Base-by-base conservation (phyloP, 2,329 filamentous ascomycete species). In the Hysterium pulicare region DNA sequence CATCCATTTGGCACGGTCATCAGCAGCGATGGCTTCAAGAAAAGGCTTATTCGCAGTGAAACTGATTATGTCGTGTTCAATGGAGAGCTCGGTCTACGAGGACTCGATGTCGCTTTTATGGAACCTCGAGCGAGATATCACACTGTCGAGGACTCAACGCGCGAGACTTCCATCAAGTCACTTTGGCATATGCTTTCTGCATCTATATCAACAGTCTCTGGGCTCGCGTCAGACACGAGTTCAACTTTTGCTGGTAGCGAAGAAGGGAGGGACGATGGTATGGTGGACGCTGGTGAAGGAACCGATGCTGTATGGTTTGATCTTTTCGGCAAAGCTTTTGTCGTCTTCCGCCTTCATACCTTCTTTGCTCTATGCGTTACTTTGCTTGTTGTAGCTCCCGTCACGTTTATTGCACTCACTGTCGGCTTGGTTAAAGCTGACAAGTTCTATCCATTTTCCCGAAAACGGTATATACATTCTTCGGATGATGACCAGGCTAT, bases 171-270 rank as follows among this genome's bases (percentile, higher is more conserved):
- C n/a, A 56, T 67, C 10, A 72, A 78, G 38, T 82, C 80, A 3
- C 68, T 97, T 16, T 97, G 90, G 90, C 90, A 97, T 64, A 97
- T 98, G 93, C 75, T 98, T 28, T 94, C 88, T 28, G 84, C 84
- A 11, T 82, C 90, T 5, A 70, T 96, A 19, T 79, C 83, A 5
- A 93, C 90, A 0, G 81, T 87, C 17, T 76, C 84, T 55, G 75
- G 75, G 1, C 74, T 97, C 33, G 84, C 88, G 0, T 78, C 81
- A 11, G 81, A 88, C 52, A 81, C 77, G 1, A 83, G 81, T 44
- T 71, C 77, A 34, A 75, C 73, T 2, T 95, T 94, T 56, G 77
- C 79, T 38, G 80, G 83, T 4, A 79, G 82, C 40, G 70, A 74
- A 5, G 73, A 77, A 42, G 69, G 71, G 30, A 75, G 73, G 37